Conservation (phyloP, 371 early-diverging fungal genomes). For the Mortierella sp. region DNA sequence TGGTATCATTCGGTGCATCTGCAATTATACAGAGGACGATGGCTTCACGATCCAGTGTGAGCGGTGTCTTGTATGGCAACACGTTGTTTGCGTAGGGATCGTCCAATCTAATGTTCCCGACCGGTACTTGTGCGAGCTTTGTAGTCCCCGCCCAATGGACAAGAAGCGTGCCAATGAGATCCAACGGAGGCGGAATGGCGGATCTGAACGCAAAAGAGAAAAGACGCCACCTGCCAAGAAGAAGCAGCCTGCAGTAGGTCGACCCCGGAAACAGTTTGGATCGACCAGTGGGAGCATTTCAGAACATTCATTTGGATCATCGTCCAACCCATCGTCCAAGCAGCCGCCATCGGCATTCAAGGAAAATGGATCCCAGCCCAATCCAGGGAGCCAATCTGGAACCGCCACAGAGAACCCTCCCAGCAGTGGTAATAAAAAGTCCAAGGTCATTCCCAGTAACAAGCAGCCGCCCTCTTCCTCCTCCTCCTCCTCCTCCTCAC, state of each 20-base stretch:
- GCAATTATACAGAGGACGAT: conserved; percentile 94
- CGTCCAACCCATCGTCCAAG: conserved; percentile 5
- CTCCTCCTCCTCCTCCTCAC: conserved; percentile 10
- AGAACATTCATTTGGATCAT: conserved; percentile 8
- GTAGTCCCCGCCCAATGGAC: conserved; percentile 70
- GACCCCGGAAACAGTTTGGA: conserved; percentile 29
- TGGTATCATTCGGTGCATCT: conserved; percentile 95
- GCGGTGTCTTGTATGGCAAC: conserved; percentile 95
- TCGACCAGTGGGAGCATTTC: conserved; percentile 10
- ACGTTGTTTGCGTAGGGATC: conserved; percentile 86
- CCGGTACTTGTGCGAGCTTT: conserved; percentile 86
- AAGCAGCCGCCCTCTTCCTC: conserved; percentile 7
- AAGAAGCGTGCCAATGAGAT: conserved; percentile 48
- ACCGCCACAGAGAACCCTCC: neutral
- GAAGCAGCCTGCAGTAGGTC: conserved; percentile 30
- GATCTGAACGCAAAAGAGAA: conserved; percentile 37
- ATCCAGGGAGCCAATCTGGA: neutral
- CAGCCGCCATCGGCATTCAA: conserved; percentile 5
- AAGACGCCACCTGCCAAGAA: conserved; percentile 22
- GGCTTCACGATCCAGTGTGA: conserved; percentile 99
- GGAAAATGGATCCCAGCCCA: conserved; percentile 18
- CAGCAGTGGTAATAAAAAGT: conserved; percentile 20
- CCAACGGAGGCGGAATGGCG: conserved; percentile 45
- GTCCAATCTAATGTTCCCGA: conserved; percentile 80
- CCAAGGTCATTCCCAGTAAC: conserved; percentile 4